Percentiles rank a stretch among this genome's conserved stretches.
Conservation (phyloP, 495 filamentous ascomycete genomes). For the Mytilinidion resinicola region DNA sequence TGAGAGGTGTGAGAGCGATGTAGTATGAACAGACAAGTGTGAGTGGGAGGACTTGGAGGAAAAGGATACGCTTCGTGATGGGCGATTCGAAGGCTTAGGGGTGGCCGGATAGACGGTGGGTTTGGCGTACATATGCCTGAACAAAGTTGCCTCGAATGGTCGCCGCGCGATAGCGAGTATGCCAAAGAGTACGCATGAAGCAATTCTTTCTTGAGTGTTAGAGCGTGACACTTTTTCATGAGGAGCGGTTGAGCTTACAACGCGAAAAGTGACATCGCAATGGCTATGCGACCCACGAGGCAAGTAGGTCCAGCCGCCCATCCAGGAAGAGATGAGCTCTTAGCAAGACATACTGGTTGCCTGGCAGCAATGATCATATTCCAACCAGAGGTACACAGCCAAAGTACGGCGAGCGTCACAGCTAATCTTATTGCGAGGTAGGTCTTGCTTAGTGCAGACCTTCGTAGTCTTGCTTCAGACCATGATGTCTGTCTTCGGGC, state of each 20-base stretch:
- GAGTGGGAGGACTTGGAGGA: constrained; percentile 13
- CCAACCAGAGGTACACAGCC: constrained; percentile 29
- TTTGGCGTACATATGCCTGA: constrained; percentile 14
- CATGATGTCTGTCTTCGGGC: constrained; percentile 24
- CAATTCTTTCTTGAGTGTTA: constrained; percentile 15
- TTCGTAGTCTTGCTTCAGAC: constrained; percentile 16
- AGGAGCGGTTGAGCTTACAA: constrained; percentile 14
- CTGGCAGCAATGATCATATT: constrained; percentile 24
- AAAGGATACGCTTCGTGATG: constrained; percentile 15
- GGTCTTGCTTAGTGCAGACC: constrained; percentile 21
- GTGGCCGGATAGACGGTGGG: constrained; percentile 1
- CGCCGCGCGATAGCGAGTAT: constrained; percentile 24
- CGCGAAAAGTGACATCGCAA: constrained; percentile 19
- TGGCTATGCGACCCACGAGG: constrained; percentile 8
- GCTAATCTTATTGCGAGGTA: constrained; percentile 25
- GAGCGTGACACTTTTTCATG: neutral
- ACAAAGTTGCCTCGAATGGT: constrained; percentile 27
- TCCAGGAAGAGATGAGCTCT: neutral
- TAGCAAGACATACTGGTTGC: constrained; percentile 21
- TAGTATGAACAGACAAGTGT: constrained; percentile 13
- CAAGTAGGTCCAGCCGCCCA: constrained; percentile 25
- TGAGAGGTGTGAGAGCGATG: constrained; percentile 15
- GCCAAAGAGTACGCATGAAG: constrained; percentile 21
- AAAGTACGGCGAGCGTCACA: constrained; percentile 24
- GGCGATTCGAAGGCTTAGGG: constrained; percentile 9